Conservation (phyloP, 495 filamentous ascomycete genomes). For the Trichodelitschia bisporula region DNA sequence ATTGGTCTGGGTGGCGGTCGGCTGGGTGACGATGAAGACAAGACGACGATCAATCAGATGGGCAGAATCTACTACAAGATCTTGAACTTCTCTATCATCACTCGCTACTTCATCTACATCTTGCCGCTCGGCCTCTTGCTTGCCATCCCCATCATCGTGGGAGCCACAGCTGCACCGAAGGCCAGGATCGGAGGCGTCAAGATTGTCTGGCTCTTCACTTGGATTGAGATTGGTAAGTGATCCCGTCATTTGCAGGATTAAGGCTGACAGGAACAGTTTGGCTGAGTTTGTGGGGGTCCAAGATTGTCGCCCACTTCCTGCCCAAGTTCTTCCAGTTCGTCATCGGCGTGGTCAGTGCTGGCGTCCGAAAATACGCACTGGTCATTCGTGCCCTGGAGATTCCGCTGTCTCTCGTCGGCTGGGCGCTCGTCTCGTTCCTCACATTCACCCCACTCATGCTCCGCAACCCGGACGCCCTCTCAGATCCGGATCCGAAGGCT, state of each 20-base stretch:
- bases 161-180: constrained; percentile 26
- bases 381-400: constrained; percentile 61
- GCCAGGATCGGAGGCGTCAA: constrained; percentile 37
- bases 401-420: constrained; percentile 67
- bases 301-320: constrained; percentile 55
- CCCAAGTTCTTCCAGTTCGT: constrained; percentile 68
- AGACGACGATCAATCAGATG: constrained; percentile 45
- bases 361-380: constrained; percentile 76
- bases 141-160: constrained; percentile 58
- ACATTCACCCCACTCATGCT: constrained; percentile 49
- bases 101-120: constrained; percentile 75
- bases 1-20: constrained; percentile 22
- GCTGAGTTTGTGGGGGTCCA: constrained; percentile 69
- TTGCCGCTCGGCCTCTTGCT: constrained; percentile 50
- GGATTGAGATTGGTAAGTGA: constrained; percentile 45
- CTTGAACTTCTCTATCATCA: constrained; percentile 61
- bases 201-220: constrained; percentile 60
- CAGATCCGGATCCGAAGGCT: constrained; percentile 3
- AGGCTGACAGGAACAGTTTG: constrained; percentile 25
- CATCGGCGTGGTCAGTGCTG: constrained; percentile 70
- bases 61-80: constrained; percentile 73
- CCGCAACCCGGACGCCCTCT: constrained; percentile 16
- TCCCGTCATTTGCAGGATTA: background rate
- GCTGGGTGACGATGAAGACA: constrained; percentile 27
- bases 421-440: constrained; percentile 54